phyloP scores from a whole-genome alignment of 2,329 filamentous ascomycete genomes.

The Cytospora paraplurivora region DNA sequence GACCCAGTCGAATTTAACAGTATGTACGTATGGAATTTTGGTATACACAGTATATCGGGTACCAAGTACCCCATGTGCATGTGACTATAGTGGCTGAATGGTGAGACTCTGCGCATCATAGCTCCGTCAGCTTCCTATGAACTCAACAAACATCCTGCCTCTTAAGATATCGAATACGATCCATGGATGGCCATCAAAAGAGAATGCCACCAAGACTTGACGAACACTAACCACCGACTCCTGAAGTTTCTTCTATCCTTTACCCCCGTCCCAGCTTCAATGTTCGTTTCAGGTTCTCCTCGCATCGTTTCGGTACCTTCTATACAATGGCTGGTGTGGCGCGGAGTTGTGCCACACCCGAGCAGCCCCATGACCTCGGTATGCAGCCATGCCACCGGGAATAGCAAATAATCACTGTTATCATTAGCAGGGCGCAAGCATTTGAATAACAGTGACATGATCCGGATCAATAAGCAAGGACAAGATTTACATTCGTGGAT shows the following conservation, averaged over 20 bases:
- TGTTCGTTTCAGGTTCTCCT: neutral
- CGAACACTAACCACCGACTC: too few species aligned
- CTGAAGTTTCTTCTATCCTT: neutral
- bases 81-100: too few species aligned
- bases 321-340: neutral
- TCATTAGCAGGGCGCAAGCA: neutral
- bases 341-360: neutral
- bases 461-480: neutral
- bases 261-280: neutral
- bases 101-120: too few species aligned
- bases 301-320: neutral
- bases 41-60: too few species aligned
- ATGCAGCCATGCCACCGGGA: neutral
- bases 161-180: too few species aligned
- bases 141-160: too few species aligned
- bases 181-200: too few species aligned
- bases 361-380: neutral
- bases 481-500: neutral
- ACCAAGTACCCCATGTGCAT: too few species aligned
- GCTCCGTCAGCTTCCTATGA: too few species aligned
- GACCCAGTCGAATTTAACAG: neutral
- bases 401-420: neutral
- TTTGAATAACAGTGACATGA: neutral
- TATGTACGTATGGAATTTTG: neutral
- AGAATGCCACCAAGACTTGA: too few species aligned